phyloP scores from a whole-genome alignment of 441 rosid genomes.

The Dalechampia spathulata region DNA sequence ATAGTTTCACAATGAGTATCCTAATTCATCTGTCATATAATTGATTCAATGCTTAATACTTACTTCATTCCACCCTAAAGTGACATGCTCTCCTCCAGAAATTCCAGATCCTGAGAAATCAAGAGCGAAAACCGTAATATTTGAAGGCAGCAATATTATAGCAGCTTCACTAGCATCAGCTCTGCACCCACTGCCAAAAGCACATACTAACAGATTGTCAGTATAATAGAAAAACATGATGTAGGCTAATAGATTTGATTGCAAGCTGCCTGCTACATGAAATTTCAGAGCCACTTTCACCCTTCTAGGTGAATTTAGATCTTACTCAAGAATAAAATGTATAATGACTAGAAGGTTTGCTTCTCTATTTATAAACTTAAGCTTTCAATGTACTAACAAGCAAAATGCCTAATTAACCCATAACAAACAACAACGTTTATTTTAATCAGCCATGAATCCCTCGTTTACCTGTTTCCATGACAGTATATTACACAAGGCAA shows the following conservation, averaged over 20 bases:
- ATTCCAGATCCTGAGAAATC: conserved; percentile 98
- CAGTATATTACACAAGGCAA: conserved; percentile 96
- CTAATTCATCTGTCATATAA: not conserved
- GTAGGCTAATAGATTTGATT: not conserved
- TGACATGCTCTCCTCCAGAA: conserved; percentile 95
- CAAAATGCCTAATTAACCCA: too few relatives aligned
- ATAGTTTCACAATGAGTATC: not conserved
- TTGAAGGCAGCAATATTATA: conserved; percentile 78
- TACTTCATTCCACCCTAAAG: conserved; percentile 94
- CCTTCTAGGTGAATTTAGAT: too few relatives aligned
- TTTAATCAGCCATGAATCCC: conserved; percentile 6
- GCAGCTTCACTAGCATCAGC: conserved; percentile 99
- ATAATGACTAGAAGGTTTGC: too few relatives aligned
- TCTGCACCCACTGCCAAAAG: conserved; percentile 84
- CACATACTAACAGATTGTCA: conserved; percentile 28
- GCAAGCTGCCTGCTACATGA: not conserved
- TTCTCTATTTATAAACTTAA: too few relatives aligned
- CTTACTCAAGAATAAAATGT: too few relatives aligned
- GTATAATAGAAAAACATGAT: conserved; percentile 4
- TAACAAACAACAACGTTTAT: not conserved
- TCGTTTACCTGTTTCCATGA: conserved; percentile 89
- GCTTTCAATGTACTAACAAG: too few relatives aligned
- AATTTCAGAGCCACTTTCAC: too few relatives aligned
- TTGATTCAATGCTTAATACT: conserved; percentile 17
- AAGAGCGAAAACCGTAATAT: conserved; percentile 91